Base-by-base conservation (phyloP, 495 filamentous ascomycete species). In the Alectoria sarmentosa region DNA sequence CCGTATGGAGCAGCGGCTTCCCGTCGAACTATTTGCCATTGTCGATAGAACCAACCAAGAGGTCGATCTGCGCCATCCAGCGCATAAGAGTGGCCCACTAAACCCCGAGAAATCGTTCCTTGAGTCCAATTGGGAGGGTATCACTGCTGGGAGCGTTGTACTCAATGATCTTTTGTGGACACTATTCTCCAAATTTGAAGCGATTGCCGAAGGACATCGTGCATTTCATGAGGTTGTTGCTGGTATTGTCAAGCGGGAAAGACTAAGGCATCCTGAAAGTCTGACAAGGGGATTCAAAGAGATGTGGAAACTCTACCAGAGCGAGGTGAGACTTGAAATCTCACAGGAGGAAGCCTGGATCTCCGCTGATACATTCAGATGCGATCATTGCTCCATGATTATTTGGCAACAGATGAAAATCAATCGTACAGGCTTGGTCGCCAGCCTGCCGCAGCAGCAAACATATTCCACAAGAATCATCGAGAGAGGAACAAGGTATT, bases 21-120 rank as follows among this genome's bases (percentile, higher is more conserved):
- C 94, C 0, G 90, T 98, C 34, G 95, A 99, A 73, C 80, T 99
- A 4, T 97, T 96, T 76, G 81, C 85, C 11, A 90, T 98, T 9
- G 94, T 98, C 37, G 95, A 96, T 70, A 93, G 92, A 71, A 95
- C 93, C 13, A 96, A 96, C 72, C 86, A 85, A 41, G 94, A 99
- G 72, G 86, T 98, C 63, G 91, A 96, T 70, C 86, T 91, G 71
- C 87, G 91, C 61, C 92, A 98, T 71, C 93, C 91, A 36, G 88
- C 83, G 65, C 77, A 80, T 59, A 76, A 80, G 17, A 84, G 86
- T 66, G 86, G 83, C 13, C 74, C 76, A 41, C 76, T 76, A 38
- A 78, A 73, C 63, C 77, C 77, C 62, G 73, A 74, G 26, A 69
- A 67, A 28, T 46, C 61, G 30, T 15, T 58, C 8, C 78, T 84